Evolutionary conservation across 768 basidiomycete species (phyloP).

Genomic region (Cystobasidium ongulense): DNA sequence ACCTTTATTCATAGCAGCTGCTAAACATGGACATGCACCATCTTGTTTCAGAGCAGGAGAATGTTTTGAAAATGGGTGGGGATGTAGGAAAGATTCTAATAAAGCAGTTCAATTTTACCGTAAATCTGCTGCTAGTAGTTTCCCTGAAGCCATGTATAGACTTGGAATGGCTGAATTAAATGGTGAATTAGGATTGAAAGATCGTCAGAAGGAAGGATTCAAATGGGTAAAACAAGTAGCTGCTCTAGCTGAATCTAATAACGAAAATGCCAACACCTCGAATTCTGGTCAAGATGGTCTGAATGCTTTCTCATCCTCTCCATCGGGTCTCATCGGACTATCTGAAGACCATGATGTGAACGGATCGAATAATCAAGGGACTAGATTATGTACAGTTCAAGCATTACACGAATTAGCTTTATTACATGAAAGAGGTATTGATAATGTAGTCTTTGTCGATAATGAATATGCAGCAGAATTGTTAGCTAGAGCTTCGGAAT

Average conservation of each 20-base stretch:
- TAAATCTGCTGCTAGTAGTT: constrained; percentile 81
- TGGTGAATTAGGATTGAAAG: constrained; percentile 77
- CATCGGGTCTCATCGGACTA: background rate
- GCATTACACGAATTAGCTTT: constrained; percentile 90
- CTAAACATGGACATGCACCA: constrained; percentile 94
- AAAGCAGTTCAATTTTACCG: constrained; percentile 87
- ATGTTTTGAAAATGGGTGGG: constrained; percentile 99
- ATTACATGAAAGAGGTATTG: constrained; percentile 92
- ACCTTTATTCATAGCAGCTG: constrained; percentile 87
- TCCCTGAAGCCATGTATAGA: constrained; percentile 93
- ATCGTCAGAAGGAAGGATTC: constrained; percentile 87
- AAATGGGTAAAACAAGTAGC: constrained; percentile 98
- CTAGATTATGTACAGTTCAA: constrained; percentile 90
- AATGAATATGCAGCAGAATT: constrained; percentile 90
- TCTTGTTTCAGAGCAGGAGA: constrained; percentile 92
- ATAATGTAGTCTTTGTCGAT: constrained; percentile 86
- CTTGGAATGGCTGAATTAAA: constrained; percentile 93
- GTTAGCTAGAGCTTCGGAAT: constrained; percentile 85
- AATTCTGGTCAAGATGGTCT: background rate
- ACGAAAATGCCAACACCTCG: constrained; percentile 16
- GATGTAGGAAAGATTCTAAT: constrained; percentile 79
- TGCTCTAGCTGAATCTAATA: constrained; percentile 52
- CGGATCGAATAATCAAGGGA: constrained; percentile 45
- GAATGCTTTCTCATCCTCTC: background rate
- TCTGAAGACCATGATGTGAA: background rate